phyloP scores from a whole-genome alignment of 257 asterid species.

The Paulownia fortunei region DNA sequence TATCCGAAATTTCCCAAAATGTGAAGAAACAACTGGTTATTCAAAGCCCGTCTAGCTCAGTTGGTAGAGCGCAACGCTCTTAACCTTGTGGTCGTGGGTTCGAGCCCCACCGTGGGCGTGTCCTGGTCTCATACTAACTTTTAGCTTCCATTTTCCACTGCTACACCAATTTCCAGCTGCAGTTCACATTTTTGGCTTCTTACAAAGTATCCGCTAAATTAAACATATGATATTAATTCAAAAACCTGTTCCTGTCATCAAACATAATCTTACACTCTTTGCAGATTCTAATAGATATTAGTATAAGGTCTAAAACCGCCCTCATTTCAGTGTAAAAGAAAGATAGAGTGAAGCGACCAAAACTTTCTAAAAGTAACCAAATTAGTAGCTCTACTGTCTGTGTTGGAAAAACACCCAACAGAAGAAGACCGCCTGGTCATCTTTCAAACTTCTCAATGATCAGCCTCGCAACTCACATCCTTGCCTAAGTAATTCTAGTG shows the following conservation, averaged over 20 bases:
- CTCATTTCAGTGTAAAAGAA: conserved; percentile 1
- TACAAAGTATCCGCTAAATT: neutral
- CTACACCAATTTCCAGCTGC: too few species aligned
- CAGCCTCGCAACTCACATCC: conserved; percentile 19
- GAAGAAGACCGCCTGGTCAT: neutral
- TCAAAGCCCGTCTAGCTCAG: conserved; percentile 27
- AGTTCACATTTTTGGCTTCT: too few species aligned
- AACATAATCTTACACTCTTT: neutral
- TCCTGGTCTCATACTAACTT: too few species aligned
- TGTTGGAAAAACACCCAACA: neutral
- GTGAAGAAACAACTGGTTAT: too few species aligned
- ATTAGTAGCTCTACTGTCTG: conserved; percentile 20
- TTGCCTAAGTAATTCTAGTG: conserved; percentile 9
- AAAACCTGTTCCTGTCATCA: neutral
- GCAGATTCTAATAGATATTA: neutral
- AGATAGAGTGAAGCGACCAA: neutral
- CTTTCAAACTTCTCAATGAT: conserved; percentile 5
- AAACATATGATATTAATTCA: neutral
- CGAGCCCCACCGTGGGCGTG: conserved; percentile 38
- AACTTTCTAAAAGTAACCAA: conserved; percentile 11
- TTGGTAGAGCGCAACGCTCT: conserved; percentile 37
- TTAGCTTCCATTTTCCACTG: neutral
- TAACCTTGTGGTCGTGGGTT: conserved; percentile 38
- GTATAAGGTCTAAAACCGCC: neutral
- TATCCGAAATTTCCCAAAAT: too few species aligned